Evolutionary conservation across 202 grass and related monocot species (phyloP).

Genomic region (Cymbopogon flexuosus): DNA sequence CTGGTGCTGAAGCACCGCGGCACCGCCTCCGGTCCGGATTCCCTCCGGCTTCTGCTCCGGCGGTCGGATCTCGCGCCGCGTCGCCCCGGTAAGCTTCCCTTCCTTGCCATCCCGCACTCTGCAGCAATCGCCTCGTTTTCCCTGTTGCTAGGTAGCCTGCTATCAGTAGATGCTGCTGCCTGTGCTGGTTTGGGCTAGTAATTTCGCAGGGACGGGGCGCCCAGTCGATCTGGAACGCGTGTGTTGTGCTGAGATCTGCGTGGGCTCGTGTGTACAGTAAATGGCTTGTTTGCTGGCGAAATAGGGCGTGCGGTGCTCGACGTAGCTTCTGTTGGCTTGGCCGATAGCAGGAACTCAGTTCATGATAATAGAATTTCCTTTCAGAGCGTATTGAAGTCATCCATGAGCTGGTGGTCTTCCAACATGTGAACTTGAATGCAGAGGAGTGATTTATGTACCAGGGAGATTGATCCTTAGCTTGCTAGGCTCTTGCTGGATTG

Average conservation of each 20-base stretch:
- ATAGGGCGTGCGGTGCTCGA: neutral
- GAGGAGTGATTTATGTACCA: neutral
- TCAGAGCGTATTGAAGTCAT: neutral
- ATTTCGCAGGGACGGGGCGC: neutral
- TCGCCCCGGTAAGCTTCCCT: conserved; percentile 1
- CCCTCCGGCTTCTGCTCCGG: conserved; percentile 27
- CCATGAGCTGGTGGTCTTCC: neutral
- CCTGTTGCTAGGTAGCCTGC: neutral
- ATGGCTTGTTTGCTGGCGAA: neutral
- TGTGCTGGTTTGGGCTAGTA: neutral
- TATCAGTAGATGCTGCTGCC: neutral
- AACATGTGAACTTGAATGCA: neutral
- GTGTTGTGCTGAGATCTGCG: conserved; percentile 18
- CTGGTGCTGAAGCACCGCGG: neutral
- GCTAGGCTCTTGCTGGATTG: neutral
- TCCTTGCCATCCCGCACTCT: neutral
- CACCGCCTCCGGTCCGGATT: conserved; percentile 25
- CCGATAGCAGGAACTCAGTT: neutral
- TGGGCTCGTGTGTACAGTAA: neutral
- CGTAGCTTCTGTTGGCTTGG: neutral
- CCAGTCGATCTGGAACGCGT: conserved; percentile 18
- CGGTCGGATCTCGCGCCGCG: conserved; percentile 24
- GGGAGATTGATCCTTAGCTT: conserved; percentile 6
- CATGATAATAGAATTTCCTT: neutral
- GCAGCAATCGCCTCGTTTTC: neutral